Conservation (phyloP, 176 grass and related monocot species). For the Juncus inflexus region DNA sequence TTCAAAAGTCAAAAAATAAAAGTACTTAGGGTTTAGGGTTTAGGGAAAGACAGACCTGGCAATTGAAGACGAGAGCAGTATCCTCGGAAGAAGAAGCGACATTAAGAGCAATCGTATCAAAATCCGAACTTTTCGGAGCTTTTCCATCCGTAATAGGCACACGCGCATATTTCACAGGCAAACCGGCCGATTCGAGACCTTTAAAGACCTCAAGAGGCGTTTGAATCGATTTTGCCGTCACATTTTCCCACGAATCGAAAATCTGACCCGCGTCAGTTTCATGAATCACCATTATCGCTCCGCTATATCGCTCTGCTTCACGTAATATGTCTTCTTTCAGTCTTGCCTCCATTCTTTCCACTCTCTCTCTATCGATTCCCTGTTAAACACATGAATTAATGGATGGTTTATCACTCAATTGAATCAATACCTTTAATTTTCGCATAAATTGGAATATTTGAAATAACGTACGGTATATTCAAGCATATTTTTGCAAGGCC, state of each 20-base stretch:
- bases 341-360: conserved; percentile 96
- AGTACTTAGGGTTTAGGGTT: no score
- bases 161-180: conserved; percentile 86
- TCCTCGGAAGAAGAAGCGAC: conserved; percentile 57
- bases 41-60: conserved; percentile 48
- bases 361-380: conserved; percentile 88
- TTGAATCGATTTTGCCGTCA: conserved; percentile 70
- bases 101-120: conserved; percentile 81
- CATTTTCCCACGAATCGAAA: conserved; percentile 88
- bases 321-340: conserved; percentile 93
- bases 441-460: neutral
- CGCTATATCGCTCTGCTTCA: conserved; percentile 65
- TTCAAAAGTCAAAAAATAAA: no score
- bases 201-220: conserved; percentile 92
- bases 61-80: conserved; percentile 92
- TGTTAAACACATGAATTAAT: conserved; percentile 26
- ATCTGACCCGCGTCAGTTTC: conserved; percentile 84
- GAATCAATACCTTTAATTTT: neutral
- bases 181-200: conserved; percentile 69
- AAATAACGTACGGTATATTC: conserved; percentile 74
- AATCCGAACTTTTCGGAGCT: conserved; percentile 98
- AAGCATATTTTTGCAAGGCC: conserved; percentile 96
- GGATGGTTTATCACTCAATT: neutral
- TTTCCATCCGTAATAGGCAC: conserved; percentile 99
- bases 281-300: conserved; percentile 93